Evolutionary conservation across 768 basidiomycete species (phyloP).

Genomic region (Russula olivacea): DNA sequence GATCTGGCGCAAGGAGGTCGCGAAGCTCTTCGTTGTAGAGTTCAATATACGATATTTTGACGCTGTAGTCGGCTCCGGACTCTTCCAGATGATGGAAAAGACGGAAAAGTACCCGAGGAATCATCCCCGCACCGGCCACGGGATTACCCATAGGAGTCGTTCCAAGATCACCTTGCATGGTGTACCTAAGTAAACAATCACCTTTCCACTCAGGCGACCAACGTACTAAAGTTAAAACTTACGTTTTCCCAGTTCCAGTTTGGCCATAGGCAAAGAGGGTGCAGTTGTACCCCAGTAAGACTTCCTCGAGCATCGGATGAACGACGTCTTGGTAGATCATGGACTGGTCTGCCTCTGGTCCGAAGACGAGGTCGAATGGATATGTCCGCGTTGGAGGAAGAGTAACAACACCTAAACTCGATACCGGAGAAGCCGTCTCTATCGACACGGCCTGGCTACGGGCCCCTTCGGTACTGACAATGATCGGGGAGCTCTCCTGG

Average conservation of each 20-base stretch:
- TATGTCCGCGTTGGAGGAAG: conserved; percentile 80
- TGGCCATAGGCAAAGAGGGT: conserved; percentile 98
- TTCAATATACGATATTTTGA: conserved; percentile 91
- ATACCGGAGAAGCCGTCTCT: conserved; percentile 64
- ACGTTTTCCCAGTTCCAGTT: conserved; percentile 99
- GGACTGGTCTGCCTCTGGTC: conserved; percentile 93
- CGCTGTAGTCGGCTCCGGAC: conserved; percentile 74
- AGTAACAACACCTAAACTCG: conserved; percentile 66
- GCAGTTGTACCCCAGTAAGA: conserved; percentile 94
- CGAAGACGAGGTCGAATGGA: conserved; percentile 93
- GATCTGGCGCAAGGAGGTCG: conserved; percentile 81
- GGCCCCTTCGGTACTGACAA: conserved; percentile 72
- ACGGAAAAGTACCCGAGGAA: conserved; percentile 87
- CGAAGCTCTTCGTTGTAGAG: conserved; percentile 98
- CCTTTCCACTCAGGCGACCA: not conserved
- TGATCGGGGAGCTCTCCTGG: conserved; percentile 79
- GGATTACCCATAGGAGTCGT: conserved; percentile 84
- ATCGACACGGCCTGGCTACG: conserved; percentile 73
- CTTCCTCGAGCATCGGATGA: conserved; percentile 86
- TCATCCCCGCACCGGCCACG: conserved; percentile 87
- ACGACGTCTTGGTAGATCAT: conserved; percentile 94
- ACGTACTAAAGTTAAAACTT: conserved; percentile 31
- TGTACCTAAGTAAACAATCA: conserved; percentile 50
- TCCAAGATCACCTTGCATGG: conserved; percentile 93
- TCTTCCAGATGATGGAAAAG: conserved; percentile 86